A percentile compares a stretch with the other conserved stretches of the same genome.
These are phyloP conservation scores for Mycena metata DNA, from an alignment of 768 basidiomycete genomes.

Conservation along the genomic window DNA sequence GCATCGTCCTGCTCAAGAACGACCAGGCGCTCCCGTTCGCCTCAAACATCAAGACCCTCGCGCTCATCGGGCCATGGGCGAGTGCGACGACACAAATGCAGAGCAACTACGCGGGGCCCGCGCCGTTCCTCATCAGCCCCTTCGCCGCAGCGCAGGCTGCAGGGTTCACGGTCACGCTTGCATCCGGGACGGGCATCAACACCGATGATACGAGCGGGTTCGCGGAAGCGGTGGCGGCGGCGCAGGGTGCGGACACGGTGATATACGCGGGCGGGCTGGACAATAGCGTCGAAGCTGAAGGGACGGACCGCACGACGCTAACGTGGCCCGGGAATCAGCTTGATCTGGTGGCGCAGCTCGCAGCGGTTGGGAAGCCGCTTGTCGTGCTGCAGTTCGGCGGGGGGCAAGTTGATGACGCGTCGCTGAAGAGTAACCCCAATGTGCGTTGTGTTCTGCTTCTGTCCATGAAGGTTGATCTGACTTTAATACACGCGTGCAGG, in stretches of 20 bases:
- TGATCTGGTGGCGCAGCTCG: conserved; percentile 59
- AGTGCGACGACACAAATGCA: conserved; percentile 70
- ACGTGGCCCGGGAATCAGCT: conserved; percentile 70
- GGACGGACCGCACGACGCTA: conserved; percentile 60
- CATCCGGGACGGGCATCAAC: conserved; percentile 54
- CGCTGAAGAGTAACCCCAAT: conserved; percentile 56
- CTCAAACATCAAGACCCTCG: conserved; percentile 58
- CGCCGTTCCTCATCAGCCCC: conserved; percentile 69
- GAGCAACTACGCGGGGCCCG: conserved; percentile 69
- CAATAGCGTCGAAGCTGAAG: conserved; percentile 61
- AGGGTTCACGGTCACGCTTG: conserved; percentile 62
- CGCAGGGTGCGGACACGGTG: conserved; percentile 60
- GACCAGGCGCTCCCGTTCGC: conserved; percentile 68
- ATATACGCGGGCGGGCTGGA: conserved; percentile 70
- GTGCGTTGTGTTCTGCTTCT: conserved; percentile 49
- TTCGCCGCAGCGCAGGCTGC: conserved; percentile 60
- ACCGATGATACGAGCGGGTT: conserved; percentile 58
- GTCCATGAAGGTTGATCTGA: conserved; percentile 25
- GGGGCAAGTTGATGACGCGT: conserved; percentile 65
- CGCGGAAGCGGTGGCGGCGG: conserved; percentile 64
- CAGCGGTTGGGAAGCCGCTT: conserved; percentile 61
- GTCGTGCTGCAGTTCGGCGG: conserved; percentile 69
- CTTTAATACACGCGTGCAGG: conserved; percentile 24
- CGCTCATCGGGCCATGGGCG: conserved; percentile 71
- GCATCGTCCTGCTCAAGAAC: conserved; percentile 75